A percentile compares a stretch with the other conserved stretches of the same genome.
phyloP scores from a whole-genome alignment of 2,329 filamentous ascomycete species.

The Aspergillus tamarii region DNA sequence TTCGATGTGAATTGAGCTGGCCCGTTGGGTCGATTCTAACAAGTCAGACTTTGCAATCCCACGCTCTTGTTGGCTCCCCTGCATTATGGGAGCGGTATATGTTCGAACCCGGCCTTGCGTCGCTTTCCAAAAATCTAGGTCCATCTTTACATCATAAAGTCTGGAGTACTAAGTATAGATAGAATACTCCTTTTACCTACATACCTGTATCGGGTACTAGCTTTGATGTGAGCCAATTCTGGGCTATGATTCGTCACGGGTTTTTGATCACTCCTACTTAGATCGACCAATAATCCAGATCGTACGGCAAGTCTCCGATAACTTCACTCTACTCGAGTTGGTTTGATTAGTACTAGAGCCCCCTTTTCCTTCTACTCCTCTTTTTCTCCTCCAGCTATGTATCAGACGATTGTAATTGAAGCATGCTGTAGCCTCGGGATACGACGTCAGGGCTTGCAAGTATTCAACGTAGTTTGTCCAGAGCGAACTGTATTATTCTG shows the following conservation, averaged over 20 bases:
- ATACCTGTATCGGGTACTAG: not conserved
- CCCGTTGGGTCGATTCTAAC: not conserved
- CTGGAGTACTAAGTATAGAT: not conserved
- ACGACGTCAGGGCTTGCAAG: not conserved
- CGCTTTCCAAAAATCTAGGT: not conserved
- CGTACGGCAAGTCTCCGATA: not conserved
- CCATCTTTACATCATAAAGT: not conserved
- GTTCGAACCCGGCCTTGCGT: not conserved
- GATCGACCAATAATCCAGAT: not conserved
- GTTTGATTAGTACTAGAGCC: not conserved
- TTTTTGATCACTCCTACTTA: not conserved
- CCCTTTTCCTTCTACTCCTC: not conserved
- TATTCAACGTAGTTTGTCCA: not conserved
- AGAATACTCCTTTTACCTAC: not conserved
- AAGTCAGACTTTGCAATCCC: conserved; percentile 1
- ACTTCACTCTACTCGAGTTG: not conserved
- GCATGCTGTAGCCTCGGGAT: not conserved
- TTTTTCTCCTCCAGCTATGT: not conserved
- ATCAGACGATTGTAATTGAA: not conserved
- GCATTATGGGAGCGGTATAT: not conserved
- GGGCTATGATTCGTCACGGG: not conserved
- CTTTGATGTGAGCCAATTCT: not conserved
- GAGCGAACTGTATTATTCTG: not conserved
- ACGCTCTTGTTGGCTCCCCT: not conserved
- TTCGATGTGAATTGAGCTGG: conserved; percentile 1